Evolutionary conservation across 148 eudicot genomes (phyloP).

Genomic region (Spergularia marina): DNA sequence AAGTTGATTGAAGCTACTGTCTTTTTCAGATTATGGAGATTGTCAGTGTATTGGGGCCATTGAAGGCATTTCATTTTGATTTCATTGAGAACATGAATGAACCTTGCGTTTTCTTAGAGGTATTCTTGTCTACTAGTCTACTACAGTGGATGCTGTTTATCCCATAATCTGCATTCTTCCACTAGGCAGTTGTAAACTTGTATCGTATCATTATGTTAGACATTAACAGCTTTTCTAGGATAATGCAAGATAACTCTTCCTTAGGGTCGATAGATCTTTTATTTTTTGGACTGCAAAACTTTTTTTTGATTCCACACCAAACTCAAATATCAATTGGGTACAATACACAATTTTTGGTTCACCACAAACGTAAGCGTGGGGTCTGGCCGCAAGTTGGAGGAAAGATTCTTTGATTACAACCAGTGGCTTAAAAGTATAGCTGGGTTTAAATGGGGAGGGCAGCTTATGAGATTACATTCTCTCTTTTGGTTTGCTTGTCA

Average conservation of each 20-base stretch:
- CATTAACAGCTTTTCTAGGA: not conserved
- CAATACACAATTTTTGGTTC: not conserved
- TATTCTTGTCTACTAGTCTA: slow-evolving; percentile 25
- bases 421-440: not conserved
- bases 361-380: not conserved
- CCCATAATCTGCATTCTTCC: not conserved
- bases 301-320: not conserved
- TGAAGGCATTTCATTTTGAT: slow-evolving; percentile 66
- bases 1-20: slow-evolving; percentile 5
- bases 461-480: not conserved
- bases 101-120: slow-evolving; percentile 82
- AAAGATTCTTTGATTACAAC: not conserved
- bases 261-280: too few relatives aligned
- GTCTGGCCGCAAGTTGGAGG: not conserved
- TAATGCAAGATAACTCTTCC: not conserved
- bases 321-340: not conserved
- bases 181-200: not conserved
- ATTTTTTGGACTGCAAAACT: not conserved
- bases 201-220: not conserved
- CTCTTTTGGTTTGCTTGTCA: not conserved
- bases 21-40: slow-evolving; percentile 70
- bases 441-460: not conserved
- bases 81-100: slow-evolving; percentile 42
- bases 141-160: not conserved
- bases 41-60: slow-evolving; percentile 65